These are phyloP conservation scores for Gorgonomyces haynaldii DNA, from an alignment of 192 early-diverging fungal species.

Conservation along the genomic window DNA sequence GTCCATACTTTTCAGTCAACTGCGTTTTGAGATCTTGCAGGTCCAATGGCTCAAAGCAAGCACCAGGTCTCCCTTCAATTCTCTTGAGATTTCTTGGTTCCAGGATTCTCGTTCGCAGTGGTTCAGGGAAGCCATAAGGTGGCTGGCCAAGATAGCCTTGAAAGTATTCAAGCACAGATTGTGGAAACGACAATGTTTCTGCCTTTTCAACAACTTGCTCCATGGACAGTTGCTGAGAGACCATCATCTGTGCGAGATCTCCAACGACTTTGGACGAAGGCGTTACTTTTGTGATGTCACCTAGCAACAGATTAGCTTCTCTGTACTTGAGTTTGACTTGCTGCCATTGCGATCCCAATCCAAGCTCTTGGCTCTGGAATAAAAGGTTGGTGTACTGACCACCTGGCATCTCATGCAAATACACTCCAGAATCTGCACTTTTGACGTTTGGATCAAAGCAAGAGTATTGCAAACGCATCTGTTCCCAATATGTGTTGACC, in stretches of 20 bases:
- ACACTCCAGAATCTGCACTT: slow-evolving; percentile 80
- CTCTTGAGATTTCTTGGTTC: slow-evolving; percentile 44
- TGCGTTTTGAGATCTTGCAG: slow-evolving; percentile 59
- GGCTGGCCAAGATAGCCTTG: slow-evolving; percentile 92
- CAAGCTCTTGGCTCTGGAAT: slow-evolving; percentile 93
- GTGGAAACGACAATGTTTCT: slow-evolving; percentile 78
- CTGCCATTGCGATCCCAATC: slow-evolving; percentile 86
- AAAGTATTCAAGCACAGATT: slow-evolving; percentile 91
- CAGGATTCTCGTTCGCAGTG: slow-evolving; percentile 72
- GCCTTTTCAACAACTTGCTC: slow-evolving; percentile 69
- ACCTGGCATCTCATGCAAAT: slow-evolving; percentile 95
- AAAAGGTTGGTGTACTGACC: slow-evolving; percentile 97
- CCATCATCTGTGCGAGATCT: slow-evolving; percentile 97
- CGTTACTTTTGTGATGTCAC: slow-evolving; percentile 96
- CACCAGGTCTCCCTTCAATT: slow-evolving; percentile 80
- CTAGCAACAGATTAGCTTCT: slow-evolving; percentile 82
- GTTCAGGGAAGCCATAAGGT: slow-evolving; percentile 89
- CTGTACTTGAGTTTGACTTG: slow-evolving; percentile 86
- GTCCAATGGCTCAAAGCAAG: slow-evolving; percentile 65
- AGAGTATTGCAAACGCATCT: slow-evolving; percentile 87
- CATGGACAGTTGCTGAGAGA: slow-evolving; percentile 62
- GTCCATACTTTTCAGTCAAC: slow-evolving; percentile 71
- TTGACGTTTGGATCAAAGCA: slow-evolving; percentile 91
- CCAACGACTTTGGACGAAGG: slow-evolving; percentile 97
- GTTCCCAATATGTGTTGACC: slow-evolving; percentile 94